Evolutionary conservation across 257 asterid genomes (phyloP).

Genomic region (Penstemon barbatus): DNA sequence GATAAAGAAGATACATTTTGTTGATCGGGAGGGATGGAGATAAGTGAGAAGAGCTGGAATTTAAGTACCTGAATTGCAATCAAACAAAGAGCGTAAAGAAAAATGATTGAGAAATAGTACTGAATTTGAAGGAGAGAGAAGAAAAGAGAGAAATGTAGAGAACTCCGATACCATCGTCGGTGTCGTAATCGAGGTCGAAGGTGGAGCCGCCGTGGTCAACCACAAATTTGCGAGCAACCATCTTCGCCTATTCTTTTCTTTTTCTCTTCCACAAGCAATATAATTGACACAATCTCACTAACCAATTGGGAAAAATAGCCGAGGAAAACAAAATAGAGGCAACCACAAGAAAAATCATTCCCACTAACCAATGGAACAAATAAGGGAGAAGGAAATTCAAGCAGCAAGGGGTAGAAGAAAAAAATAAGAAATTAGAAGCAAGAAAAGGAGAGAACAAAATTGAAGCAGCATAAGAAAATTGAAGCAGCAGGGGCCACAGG

Average conservation of each 20-base stretch:
- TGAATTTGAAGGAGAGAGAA: conserved; percentile 10
- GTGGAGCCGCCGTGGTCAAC: conserved; percentile 60
- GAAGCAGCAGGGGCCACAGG: too few relatives aligned
- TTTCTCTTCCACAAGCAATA: too few relatives aligned
- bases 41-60: conserved; percentile 88
- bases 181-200: conserved; percentile 82
- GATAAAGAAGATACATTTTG: conserved; percentile 55
- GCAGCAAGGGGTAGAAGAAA: too few relatives aligned
- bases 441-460: too few relatives aligned
- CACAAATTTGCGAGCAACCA: conserved; percentile 77
- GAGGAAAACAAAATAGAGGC: too few relatives aligned
- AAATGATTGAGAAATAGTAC: conserved; percentile 21
- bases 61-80: conserved; percentile 65
- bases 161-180: conserved; percentile 88
- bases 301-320: too few relatives aligned
- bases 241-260: conserved; percentile 17
- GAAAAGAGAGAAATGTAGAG: conserved; percentile 25
- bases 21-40: conserved; percentile 83
- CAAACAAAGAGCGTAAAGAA: conserved; percentile 1
- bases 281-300: too few relatives aligned
- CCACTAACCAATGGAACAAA: too few relatives aligned
- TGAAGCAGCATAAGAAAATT: too few relatives aligned
- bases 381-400: too few relatives aligned
- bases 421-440: too few relatives aligned
- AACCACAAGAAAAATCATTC: too few relatives aligned